A percentile compares a stretch with the other conserved stretches of the same genome.
Evolutionary conservation across 2,329 filamentous ascomycete genomes (phyloP).

Genomic region (Colletotrichum truncatum): DNA sequence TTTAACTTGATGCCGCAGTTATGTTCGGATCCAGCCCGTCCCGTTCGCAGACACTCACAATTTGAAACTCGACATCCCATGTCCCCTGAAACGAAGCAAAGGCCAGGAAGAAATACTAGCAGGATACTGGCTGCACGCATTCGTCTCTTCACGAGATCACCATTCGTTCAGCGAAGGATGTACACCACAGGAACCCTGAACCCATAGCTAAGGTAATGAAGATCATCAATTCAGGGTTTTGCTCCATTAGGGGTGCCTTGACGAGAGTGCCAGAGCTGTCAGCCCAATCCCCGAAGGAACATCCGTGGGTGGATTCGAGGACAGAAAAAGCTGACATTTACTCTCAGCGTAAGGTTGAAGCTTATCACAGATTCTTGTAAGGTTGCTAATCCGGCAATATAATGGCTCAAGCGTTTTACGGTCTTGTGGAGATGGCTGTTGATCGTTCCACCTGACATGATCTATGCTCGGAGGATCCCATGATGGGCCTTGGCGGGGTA

Average conservation of each 20-base stretch:
- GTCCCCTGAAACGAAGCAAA: constrained; percentile 36
- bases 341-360: not conserved
- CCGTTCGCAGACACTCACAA: constrained; percentile 35
- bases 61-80: constrained; percentile 35
- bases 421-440: not conserved
- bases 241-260: constrained; percentile 7
- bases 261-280: constrained; percentile 7
- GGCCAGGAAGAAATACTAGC: not conserved
- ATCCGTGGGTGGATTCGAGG: not conserved
- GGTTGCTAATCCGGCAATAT: not conserved
- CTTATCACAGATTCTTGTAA: not conserved
- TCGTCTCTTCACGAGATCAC: not conserved
- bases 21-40: constrained; percentile 35
- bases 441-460: not conserved
- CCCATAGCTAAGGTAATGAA: constrained; percentile 2
- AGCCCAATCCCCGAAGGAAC: not conserved
- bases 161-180: not conserved
- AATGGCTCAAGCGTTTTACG: not conserved
- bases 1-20: constrained; percentile 25
- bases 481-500: too few relatives aligned
- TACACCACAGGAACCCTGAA: constrained; percentile 17
- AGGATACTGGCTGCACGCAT: not conserved
- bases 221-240: constrained; percentile 8
- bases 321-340: too few relatives aligned
- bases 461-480: not conserved